Percentiles rank a stretch among this genome's conserved stretches.
Evolutionary conservation across 73 alveolate genomes (phyloP).

Genomic region (Blepharisma stoltei): DNA sequence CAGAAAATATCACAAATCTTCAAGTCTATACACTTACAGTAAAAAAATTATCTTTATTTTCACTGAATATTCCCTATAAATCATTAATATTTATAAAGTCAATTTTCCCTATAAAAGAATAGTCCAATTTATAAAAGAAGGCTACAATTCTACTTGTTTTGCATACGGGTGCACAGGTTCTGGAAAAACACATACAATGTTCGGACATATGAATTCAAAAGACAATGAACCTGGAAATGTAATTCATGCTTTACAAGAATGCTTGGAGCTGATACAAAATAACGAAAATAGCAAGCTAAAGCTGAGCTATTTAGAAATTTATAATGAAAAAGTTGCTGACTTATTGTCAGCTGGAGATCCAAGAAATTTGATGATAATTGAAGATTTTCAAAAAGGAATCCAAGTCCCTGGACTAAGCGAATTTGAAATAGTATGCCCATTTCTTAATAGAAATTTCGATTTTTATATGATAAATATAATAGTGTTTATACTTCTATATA

Average conservation of each 20-base stretch:
- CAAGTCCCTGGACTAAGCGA: slow-evolving; percentile 74
- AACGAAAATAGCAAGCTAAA: slow-evolving; percentile 53
- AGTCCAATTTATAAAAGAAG: slow-evolving; percentile 64
- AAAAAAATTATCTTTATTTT: no score
- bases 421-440: slow-evolving; percentile 35
- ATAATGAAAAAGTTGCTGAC: slow-evolving; percentile 95
- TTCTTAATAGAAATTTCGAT: no score
- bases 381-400: slow-evolving; percentile 90
- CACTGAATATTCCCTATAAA: no score
- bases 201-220: slow-evolving; percentile 67
- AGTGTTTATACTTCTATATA: no score
- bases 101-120: no score
- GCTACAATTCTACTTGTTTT: slow-evolving; percentile 85
- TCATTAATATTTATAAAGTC: no score
- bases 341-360: slow-evolving; percentile 59
- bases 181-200: slow-evolving; percentile 89
- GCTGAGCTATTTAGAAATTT: slow-evolving; percentile 90
- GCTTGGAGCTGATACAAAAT: slow-evolving; percentile 71
- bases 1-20: slow-evolving; percentile 58
- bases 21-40: slow-evolving; percentile 68
- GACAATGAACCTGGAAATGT: slow-evolving; percentile 42
- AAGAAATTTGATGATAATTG: slow-evolving; percentile 74
- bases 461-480: no score
- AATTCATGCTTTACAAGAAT: slow-evolving; percentile 80
- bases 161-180: slow-evolving; percentile 94